A percentile compares a stretch with the other conserved stretches of the same genome.
Evolutionary conservation across 2,329 filamentous ascomycete genomes (phyloP).

Genomic region (Pseudocercospora crystallina): DNA sequence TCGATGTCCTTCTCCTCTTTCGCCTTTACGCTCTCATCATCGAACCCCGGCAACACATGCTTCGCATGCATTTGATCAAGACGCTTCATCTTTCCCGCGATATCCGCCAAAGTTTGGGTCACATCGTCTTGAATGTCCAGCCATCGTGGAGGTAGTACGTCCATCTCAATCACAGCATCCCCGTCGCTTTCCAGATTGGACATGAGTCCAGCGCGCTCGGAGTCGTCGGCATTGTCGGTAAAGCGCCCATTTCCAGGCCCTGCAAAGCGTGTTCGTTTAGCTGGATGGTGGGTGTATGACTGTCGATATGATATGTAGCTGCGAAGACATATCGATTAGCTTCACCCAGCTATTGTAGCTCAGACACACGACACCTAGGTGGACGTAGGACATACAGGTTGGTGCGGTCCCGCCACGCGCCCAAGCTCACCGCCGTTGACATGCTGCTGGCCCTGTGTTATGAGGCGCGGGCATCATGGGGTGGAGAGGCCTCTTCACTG

Average conservation of each 20-base stretch:
- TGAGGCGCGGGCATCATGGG: conserved; percentile 17
- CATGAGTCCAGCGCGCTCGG: conserved; percentile 77
- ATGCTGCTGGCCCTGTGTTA: conserved; percentile 12
- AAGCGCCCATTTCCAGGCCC: conserved; percentile 48
- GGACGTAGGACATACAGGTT: conserved; percentile 70
- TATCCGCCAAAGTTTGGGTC: conserved; percentile 73
- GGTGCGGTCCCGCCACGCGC: conserved; percentile 91
- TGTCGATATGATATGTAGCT: conserved; percentile 99
- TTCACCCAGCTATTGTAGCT: neutral
- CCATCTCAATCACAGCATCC: conserved; percentile 97
- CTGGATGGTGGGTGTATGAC: conserved; percentile 91
- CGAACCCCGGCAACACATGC: conserved; percentile 92
- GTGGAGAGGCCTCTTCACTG: neutral
- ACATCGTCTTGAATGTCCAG: conserved; percentile 94
- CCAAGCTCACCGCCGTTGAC: conserved; percentile 19
- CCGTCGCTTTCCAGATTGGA: conserved; percentile 72
- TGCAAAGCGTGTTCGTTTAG: conserved; percentile 67
- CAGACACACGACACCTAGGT: neutral
- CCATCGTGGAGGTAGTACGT: conserved; percentile 91
- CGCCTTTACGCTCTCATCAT: conserved; percentile 86
- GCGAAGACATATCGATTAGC: conserved; percentile 14
- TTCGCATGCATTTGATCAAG: conserved; percentile 95
- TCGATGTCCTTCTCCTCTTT: conserved; percentile 90
- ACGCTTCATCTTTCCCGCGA: conserved; percentile 77
- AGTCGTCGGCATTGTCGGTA: conserved; percentile 44